Conservation (phyloP, 768 basidiomycete genomes). For the Lactarius trivialis region DNA sequence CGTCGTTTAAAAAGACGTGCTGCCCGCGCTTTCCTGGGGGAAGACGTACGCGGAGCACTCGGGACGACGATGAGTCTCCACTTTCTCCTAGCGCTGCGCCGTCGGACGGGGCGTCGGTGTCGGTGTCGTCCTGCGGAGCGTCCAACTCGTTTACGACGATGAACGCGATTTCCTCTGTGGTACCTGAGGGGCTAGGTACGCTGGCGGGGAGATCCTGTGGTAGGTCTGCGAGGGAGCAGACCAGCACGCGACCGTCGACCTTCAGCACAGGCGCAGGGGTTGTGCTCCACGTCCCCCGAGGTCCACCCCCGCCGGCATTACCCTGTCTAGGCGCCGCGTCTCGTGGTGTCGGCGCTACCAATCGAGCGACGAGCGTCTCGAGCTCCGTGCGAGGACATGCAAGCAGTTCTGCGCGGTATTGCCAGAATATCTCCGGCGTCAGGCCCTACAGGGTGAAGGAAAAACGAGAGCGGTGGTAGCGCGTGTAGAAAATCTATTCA, state of each 20-base stretch:
- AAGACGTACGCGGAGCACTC: slow-evolving; percentile 27
- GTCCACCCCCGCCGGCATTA: neutral
- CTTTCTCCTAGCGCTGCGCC: neutral
- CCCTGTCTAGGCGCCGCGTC: neutral
- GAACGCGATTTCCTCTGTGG: slow-evolving; percentile 24
- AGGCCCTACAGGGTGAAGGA: slow-evolving; percentile 47
- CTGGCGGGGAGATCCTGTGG: slow-evolving; percentile 14
- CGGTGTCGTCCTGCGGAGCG: neutral
- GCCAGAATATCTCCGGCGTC: slow-evolving; percentile 70
- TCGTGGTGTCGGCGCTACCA: slow-evolving; percentile 19
- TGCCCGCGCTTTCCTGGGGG: slow-evolving; percentile 50
- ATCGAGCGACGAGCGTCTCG: slow-evolving; percentile 34
- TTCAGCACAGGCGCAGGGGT: slow-evolving; percentile 31
- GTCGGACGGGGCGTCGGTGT: neutral
- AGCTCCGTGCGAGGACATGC: slow-evolving; percentile 43
- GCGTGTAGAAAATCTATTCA: neutral
- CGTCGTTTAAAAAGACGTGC: slow-evolving; percentile 38
- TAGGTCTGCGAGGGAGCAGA: slow-evolving; percentile 34
- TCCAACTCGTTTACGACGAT: slow-evolving; percentile 27
- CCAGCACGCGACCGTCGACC: slow-evolving; percentile 37
- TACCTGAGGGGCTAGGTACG: slow-evolving; percentile 1
- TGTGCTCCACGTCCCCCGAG: slow-evolving; percentile 13
- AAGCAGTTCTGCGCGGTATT: slow-evolving; percentile 44
- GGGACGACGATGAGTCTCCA: neutral
- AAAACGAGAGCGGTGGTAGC: too few relatives aligned